Conservation (phyloP, 176 grass and related monocot species). For the Urochloa ruziziensis region DNA sequence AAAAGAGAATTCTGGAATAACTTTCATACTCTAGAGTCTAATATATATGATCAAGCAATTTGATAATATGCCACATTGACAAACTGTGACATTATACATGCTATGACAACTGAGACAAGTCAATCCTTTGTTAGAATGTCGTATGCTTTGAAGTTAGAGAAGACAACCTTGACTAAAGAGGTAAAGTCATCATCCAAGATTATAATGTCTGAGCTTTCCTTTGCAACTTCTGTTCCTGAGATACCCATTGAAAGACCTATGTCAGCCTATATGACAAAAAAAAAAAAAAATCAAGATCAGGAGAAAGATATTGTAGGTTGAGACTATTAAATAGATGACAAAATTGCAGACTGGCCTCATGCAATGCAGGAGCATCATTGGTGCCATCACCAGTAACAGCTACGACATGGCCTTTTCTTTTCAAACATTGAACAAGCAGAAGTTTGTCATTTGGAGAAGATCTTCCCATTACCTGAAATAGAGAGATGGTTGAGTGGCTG, state of each 20-base stretch:
- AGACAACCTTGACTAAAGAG: slow-evolving; percentile 85
- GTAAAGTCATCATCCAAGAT: slow-evolving; percentile 95
- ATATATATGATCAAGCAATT: not conserved
- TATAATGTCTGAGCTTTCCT: slow-evolving; percentile 98
- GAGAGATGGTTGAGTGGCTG: not conserved
- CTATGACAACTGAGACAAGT: not conserved
- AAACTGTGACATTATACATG: no score
- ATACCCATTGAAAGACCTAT: slow-evolving; percentile 98
- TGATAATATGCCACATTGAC: not conserved
- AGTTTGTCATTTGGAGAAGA: slow-evolving; percentile 94
- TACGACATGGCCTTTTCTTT: slow-evolving; percentile 85
- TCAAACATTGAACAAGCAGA: slow-evolving; percentile 85
- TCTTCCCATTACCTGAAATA: slow-evolving; percentile 85
- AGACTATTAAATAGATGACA: slow-evolving; percentile 8
- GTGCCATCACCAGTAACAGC: slow-evolving; percentile 98
- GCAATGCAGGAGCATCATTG: slow-evolving; percentile 92
- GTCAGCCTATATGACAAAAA: slow-evolving; percentile 81
- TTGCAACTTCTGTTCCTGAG: slow-evolving; percentile 92
- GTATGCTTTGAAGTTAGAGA: slow-evolving; percentile 17
- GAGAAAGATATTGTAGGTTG: not conserved
- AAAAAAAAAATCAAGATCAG: slow-evolving; percentile 34
- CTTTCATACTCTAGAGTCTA: slow-evolving; percentile 3
- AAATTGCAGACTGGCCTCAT: slow-evolving; percentile 50
- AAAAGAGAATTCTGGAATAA: slow-evolving; percentile 29
- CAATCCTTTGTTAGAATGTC: not conserved